phyloP scores from a whole-genome alignment of 2,329 filamentous ascomycete genomes.

The Pyrenochaeta sp. region DNA sequence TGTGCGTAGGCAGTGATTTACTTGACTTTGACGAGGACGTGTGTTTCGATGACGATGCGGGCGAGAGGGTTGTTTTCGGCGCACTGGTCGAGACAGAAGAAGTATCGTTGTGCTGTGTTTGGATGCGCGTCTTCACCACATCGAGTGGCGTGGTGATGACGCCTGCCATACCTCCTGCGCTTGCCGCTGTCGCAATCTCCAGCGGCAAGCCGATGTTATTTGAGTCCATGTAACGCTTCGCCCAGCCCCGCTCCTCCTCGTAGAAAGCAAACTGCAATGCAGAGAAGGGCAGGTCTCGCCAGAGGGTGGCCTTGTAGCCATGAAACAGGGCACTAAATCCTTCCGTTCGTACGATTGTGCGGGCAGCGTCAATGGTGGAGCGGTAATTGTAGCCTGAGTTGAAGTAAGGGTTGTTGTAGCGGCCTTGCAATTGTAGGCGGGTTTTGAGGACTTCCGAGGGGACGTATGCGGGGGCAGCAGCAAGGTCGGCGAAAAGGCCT shows the following conservation, averaged over 20 bases:
- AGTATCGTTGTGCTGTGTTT: slow-evolving; percentile 80
- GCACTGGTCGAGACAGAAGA: slow-evolving; percentile 20
- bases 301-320: slow-evolving; percentile 96
- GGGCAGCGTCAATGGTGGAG: slow-evolving; percentile 81
- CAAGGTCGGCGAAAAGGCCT: slow-evolving; percentile 94
- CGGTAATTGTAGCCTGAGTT: slow-evolving; percentile 95
- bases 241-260: slow-evolving; percentile 88
- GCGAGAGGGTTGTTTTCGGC: slow-evolving; percentile 24
- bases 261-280: slow-evolving; percentile 98
- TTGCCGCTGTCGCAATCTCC: slow-evolving; percentile 88
- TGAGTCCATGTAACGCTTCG: slow-evolving; percentile 78
- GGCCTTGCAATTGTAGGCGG: slow-evolving; percentile 92
- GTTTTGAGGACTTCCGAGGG: slow-evolving; percentile 98
- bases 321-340: slow-evolving; percentile 88
- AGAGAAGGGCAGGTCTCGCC: slow-evolving; percentile 93
- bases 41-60: slow-evolving; percentile 43
- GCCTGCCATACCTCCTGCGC: slow-evolving; percentile 90
- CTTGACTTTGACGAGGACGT: slow-evolving; percentile 29
- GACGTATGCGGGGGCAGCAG: slow-evolving; percentile 91
- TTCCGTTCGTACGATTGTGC: slow-evolving; percentile 84
- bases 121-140: slow-evolving; percentile 95
- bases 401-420: slow-evolving; percentile 94
- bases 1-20: slow-evolving; percentile 46
- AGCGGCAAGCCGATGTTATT: slow-evolving; percentile 85
- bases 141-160: slow-evolving; percentile 95